Evolutionary conservation across 768 basidiomycete genomes (phyloP), one percentile per base, ranked within the genome.

Genomic region (Pisolithus microcarpus): DNA sequence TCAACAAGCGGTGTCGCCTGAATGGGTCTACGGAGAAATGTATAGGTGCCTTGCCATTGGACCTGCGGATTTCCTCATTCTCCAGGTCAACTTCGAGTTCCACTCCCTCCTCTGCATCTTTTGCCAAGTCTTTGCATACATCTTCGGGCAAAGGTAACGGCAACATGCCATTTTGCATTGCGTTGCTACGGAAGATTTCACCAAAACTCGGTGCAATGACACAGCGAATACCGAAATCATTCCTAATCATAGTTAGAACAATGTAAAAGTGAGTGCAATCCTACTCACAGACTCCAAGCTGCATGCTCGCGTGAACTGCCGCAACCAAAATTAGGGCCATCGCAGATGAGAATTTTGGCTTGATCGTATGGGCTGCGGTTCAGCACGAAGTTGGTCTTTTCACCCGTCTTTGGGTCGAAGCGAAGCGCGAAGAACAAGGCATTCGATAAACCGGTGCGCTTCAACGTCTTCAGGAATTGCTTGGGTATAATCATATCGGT

Each of bases 401-500:
- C 75, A n/a, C 84, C 84, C 4, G 89, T 88, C 57, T 83, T 75
- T 5, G 83, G 80, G 61, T 91, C 80, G 62, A 83, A 85, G 44
- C 91, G 80, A 38, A 88, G 71, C n/a, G 85, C 78, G 64, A 77
- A 85, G 75, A 95, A 95, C 46, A 92, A 71, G 18, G 87, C 90
- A 50, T 84, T 72, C 7, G 88, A 87, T 43, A 95, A 76, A 42
- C 91, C 91, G 38, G 91, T 92, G 49, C 91, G 79, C 67, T 92
- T 90, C 60, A 95, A 70, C 0, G 91, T 94, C 70, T 93, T 94
- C 67, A 94, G 70, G 74, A 93, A 94, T 61, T 92, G 91, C 61
- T 93, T 92, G 3, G 91, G 91, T 62, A 94, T 92, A 65, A 95
- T 91, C 81, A 86, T 87, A 61, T 95, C 91, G 43, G 91, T 95